phyloP scores from a whole-genome alignment of 331 rosid species.

The Rosa hybrid region DNA sequence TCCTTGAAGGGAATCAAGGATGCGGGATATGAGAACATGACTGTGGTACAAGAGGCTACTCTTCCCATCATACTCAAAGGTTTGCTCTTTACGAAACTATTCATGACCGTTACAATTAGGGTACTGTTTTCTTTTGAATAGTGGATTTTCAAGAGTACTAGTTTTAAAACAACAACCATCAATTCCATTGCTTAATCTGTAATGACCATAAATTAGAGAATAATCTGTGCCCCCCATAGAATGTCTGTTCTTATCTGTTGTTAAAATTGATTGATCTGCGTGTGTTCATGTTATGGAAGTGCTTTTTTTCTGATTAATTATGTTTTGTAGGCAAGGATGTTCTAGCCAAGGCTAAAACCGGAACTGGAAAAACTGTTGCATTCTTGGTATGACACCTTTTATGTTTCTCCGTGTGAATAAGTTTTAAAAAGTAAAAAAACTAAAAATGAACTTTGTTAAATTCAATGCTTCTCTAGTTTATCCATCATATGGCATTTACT shows the following conservation, averaged over 20 bases:
- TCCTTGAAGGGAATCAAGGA: conserved; percentile 89
- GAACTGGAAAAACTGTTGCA: conserved; percentile 98
- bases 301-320: conserved; percentile 19
- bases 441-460: background rate
- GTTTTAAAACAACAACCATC: background rate
- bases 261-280: conserved; percentile 1
- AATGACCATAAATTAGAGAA: background rate
- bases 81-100: conserved; percentile 23
- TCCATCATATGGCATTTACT: background rate
- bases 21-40: conserved; percentile 94
- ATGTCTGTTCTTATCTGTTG: background rate
- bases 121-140: background rate
- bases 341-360: conserved; percentile 95
- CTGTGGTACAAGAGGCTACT: conserved; percentile 94
- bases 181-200: background rate
- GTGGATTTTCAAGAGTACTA: no score
- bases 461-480: background rate
- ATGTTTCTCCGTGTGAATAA: conserved; percentile 13
- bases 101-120: background rate
- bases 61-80: conserved; percentile 91
- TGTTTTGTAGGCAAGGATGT: conserved; percentile 86
- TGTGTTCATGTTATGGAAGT: conserved; percentile 1
- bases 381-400: conserved; percentile 74
- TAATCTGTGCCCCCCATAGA: background rate
- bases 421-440: background rate